Evolutionary conservation across 352 stramenopile species (phyloP), one percentile per base, ranked within the genome.

Genomic region (Phytopythium helicoides): DNA sequence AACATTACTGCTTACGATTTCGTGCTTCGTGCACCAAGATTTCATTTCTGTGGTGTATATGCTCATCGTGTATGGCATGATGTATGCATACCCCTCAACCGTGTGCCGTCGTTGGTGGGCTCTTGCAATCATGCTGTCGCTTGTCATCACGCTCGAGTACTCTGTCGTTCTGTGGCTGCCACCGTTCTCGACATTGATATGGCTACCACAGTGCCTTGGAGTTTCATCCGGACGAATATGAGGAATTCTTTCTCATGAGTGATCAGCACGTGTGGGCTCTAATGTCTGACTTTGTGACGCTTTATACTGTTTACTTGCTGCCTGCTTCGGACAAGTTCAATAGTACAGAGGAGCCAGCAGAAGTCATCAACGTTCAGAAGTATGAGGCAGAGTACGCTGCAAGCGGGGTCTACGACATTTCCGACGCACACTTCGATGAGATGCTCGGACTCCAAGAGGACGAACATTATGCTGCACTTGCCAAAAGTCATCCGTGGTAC

Each of bases 251-350:
- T 18, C 62, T 84, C 21, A 40, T 93, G 10, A 77, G 58, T 34
- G 69, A 80, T 33, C 82, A 95, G 45, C 73, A 92, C 50, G 87
- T 87, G 41, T 95, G 85, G 85, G 79, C 71, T 0, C 47, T 93
- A 11, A 66, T 95, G 47, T 56, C 79, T 7, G 85, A 95, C 49
- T 95, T 93, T 35, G 55, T 91, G 19, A 60, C 71, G 6, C 63
- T 95, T 1, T 42, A 92, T 25, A 78, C 69, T 22, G 64, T 86
- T 5, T 91, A 92, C 46, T 66, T 89, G 50, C 66, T 95, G 2
- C 79, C 81, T 1, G 60, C 79, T 47, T 87, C 82, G 0, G 67
- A 83, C 31, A 63, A 70, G 25, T 47, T 71, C n/a, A 59, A 19
- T 25, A 44, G 64, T 35, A 48, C 66, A 31, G 51, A 73, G 19